Conservation (phyloP, 164 flowering plant species). For the Annona squamosa region DNA sequence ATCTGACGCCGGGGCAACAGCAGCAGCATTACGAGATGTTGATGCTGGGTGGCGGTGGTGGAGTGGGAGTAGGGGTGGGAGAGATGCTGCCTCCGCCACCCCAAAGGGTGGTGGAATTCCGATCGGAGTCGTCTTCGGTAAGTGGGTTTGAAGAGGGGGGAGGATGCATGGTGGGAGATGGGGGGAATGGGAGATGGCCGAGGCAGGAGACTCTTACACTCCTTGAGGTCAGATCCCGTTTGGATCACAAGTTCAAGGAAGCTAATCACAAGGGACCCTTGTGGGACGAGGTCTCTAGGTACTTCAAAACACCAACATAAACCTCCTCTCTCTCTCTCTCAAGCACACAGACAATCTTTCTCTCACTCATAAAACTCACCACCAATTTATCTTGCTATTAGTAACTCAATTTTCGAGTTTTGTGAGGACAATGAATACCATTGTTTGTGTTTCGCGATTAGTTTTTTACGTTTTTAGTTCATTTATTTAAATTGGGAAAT, state of each 20-base stretch:
- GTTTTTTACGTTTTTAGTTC: no score
- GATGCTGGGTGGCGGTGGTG: conserved; percentile 25
- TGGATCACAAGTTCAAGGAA: conserved; percentile 83
- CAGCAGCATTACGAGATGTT: conserved; percentile 37
- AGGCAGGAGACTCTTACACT: conserved; percentile 90
- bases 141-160: conserved; percentile 30
- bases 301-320: not conserved
- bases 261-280: conserved; percentile 94
- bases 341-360: not conserved
- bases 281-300: conserved; percentile 99
- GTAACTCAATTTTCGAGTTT: no score
- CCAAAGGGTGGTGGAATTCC: conserved; percentile 19
- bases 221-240: conserved; percentile 83
- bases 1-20: conserved; percentile 7
- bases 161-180: conserved; percentile 23
- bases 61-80: not conserved
- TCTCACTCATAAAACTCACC: not conserved
- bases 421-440: not conserved
- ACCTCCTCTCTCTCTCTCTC: not conserved
- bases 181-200: conserved; percentile 83
- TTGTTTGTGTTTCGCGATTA: not conserved
- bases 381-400: not conserved
- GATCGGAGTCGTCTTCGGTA: conserved; percentile 22
- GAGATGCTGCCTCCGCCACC: conserved; percentile 12
- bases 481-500: not conserved